A percentile compares a stretch with the other conserved stretches of the same genome.
Conservation (phyloP, 2,329 filamentous ascomycete species). For the Verticillium klebahnii region DNA sequence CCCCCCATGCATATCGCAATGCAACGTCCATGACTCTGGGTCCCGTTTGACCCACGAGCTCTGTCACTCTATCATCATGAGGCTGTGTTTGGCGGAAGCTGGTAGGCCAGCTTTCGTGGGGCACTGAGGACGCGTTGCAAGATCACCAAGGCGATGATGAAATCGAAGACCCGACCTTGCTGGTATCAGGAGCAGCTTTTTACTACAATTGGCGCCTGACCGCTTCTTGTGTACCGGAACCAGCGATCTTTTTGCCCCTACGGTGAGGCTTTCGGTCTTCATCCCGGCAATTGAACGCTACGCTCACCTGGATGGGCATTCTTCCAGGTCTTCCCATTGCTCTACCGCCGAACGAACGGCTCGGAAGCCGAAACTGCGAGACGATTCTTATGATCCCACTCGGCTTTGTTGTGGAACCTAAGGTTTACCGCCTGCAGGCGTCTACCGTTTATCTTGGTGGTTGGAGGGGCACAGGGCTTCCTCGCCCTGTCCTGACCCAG, state of each 20-base stretch:
- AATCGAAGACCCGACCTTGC: not conserved
- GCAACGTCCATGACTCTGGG: not conserved
- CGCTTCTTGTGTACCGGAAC: not conserved
- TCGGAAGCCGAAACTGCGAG: not conserved
- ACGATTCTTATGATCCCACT: not conserved
- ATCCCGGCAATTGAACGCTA: not conserved
- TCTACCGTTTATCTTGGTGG: not conserved
- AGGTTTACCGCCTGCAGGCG: not conserved
- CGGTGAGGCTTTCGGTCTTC: not conserved
- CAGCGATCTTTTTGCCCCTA: not conserved
- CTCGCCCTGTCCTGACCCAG: not conserved
- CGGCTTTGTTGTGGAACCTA: not conserved
- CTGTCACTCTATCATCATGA: not conserved
- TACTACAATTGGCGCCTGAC: not conserved
- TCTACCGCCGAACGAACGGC: not conserved
- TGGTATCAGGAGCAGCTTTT: not conserved
- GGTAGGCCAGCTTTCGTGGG: not conserved
- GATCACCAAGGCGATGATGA: not conserved
- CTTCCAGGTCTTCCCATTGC: too few species aligned
- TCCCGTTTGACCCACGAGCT: not conserved
- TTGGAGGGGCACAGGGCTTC: not conserved
- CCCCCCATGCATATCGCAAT: not conserved
- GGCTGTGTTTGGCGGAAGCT: not conserved
- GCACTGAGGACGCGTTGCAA: not conserved
- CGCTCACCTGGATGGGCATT: not conserved